Base-by-base conservation (phyloP, 2,329 filamentous ascomycete species). In the Exophiala lecanii-corni region DNA sequence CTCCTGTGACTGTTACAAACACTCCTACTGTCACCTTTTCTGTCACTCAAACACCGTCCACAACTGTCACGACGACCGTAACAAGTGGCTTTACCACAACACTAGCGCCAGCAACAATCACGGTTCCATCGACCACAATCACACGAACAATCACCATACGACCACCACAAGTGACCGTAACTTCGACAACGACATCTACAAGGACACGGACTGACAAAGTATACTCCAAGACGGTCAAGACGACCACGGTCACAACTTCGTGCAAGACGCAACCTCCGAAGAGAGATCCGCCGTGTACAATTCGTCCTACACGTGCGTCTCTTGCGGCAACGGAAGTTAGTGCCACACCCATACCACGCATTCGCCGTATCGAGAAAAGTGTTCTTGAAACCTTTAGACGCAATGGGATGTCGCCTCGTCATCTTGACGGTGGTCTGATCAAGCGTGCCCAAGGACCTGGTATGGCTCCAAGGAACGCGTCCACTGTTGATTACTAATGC, bases 11-110 rank as follows among this genome's bases (percentile, higher is more conserved):
- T 9, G 36, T 53, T 10, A 49, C 43, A 1, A 25, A 36, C 9
- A 51, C 49, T 34, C 43, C 51, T 7, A 54, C 46, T 7, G 45
- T 45, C n/a, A 51, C 43, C 17, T 48, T 45, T 35, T 49, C 50
- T 16, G 40, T 49, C 37, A 49, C 50, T 5, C 35, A 33, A 5
- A 50, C 39, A 5, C 45, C 49, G 18, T 46, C 43, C 0, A 50
- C 34, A 3, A 52, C 43, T 1, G 37, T 50, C 23, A 54, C 47
- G 3, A 42, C 47, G 6, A 52, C 45, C 3, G 36, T 46, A 13
- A 54, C 51, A 9, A 41, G 34, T 9, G 41, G 39, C 15, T 47
- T 37, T 41, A 40, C 39, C 25, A 50, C 41, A 10, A 54, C 43
- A 12, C 21, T 50, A 17, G 13, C 37, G 2, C 33, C 51, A 19